Base-by-base conservation (phyloP, 768 basidiomycete species). In the Mrakia blollopis region DNA sequence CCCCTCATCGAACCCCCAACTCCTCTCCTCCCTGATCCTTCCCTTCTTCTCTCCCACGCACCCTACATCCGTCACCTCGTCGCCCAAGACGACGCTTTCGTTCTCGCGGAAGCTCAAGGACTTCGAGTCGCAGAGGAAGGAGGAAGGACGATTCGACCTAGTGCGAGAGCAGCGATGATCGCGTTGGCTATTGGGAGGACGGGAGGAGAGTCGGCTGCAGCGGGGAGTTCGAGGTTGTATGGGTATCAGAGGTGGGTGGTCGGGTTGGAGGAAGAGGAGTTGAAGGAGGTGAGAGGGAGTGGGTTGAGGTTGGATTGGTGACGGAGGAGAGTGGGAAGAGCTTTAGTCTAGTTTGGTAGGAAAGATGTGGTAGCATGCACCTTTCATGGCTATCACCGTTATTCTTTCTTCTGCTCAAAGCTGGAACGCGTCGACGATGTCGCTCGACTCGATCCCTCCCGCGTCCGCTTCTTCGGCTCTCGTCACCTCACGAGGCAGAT, bases 51-150 rank as follows among this genome's bases (percentile, higher is more conserved):
- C 81, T 91, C 95, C 68, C 91, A 92, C 83, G 84, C 88, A 79
- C 90, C 93, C 44, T 87, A 87, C 83, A 84, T 93, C 69, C 85
- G 89, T 77, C 81, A 84, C 77, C 91, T 95, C 82, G 88, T 91
- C 57, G 83, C 76, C 37, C 86, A 84, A 52, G 93, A 96, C 79
- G 92, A 93, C 78, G 83, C 25, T 76, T 57, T 72, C 32, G 30
- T 72, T 39, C 35, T 61, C 72, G 60, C 28, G 52, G 57, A 57
- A 10, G 25, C 25, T 39, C 72, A 23, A 21, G 50, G 37, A 23
- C 65, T 41, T 68, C 65, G 35, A 39, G 9, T 25, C 18, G 35
- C 14, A 8, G 32, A 39, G 10, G 65, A n/a, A 2, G 25, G 18
- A n/a, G 57, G 57, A 4, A n/a, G 57, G n/a, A 13, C 23, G 2